Conservation (phyloP, 257 asterid genomes). For the Solanum ahanhuiri region DNA sequence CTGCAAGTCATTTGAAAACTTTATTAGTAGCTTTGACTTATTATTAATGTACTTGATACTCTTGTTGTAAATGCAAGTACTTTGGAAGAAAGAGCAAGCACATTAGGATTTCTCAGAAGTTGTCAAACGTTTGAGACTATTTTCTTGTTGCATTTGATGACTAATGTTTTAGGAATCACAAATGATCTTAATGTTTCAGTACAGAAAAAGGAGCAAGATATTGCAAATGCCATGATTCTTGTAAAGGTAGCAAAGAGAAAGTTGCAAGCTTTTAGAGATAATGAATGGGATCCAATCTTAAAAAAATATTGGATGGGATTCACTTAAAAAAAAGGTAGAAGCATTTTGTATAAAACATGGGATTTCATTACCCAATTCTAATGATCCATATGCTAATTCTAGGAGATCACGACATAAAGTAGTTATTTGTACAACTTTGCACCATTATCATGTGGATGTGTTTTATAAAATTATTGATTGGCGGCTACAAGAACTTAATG, state of each 20-base stretch:
- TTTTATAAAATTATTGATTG: too few relatives aligned
- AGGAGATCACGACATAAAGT: not conserved
- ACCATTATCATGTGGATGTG: not conserved
- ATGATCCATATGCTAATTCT: not conserved
- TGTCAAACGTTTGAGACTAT: not conserved
- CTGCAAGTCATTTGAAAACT: not conserved
- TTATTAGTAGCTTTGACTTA: not conserved
- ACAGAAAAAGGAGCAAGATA: not conserved
- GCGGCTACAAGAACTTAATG: not conserved
- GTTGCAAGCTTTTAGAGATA: not conserved
- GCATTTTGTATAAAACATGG: not conserved
- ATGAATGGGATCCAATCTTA: not conserved
- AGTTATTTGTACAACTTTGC: not conserved
- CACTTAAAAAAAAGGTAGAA: not conserved
- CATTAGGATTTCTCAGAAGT: not conserved
- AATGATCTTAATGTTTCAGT: not conserved
- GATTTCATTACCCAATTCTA: not conserved
- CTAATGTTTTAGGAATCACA: not conserved
- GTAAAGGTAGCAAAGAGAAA: not conserved
- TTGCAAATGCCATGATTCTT: not conserved
- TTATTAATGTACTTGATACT: not conserved
- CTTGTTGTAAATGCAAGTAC: not conserved
- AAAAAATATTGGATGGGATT: not conserved
- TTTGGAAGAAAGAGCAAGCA: not conserved
- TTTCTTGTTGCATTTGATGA: not conserved